A percentile compares a stretch with the other conserved stretches of the same genome.
phyloP scores from a whole-genome alignment of 2,329 filamentous ascomycete genomes.

The Dactylellina haptotyla region DNA sequence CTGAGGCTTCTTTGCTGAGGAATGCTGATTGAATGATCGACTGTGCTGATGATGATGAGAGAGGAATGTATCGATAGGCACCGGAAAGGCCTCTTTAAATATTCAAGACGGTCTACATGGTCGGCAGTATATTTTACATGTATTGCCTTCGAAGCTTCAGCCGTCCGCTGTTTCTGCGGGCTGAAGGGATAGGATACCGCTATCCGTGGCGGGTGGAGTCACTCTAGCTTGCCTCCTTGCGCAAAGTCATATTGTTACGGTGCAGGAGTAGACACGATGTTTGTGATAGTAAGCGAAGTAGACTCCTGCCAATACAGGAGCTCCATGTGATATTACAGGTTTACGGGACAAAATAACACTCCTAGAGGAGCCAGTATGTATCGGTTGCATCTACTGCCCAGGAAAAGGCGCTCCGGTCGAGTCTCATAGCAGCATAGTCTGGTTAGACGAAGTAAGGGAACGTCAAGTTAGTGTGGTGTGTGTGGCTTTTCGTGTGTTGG shows the following conservation, averaged over 20 bases:
- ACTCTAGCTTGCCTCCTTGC: constrained; percentile 38
- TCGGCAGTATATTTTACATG: background rate
- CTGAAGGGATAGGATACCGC: constrained; percentile 6
- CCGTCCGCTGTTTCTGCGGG: background rate
- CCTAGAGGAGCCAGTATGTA: constrained; percentile 8
- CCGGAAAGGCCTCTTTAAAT: constrained; percentile 46
- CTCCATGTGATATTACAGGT: constrained; percentile 14
- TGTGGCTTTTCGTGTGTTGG: constrained; percentile 51
- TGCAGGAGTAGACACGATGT: too few relatives aligned
- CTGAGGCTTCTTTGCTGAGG: constrained; percentile 53
- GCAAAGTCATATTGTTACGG: background rate
- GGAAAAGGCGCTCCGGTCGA: background rate
- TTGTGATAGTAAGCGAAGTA: background rate
- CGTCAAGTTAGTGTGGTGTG: background rate
- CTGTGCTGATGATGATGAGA: constrained; percentile 50
- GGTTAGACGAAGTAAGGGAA: constrained; percentile 22
- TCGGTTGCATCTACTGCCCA: background rate
- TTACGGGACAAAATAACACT: background rate
- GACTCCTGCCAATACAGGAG: constrained; percentile 37
- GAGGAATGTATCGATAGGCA: constrained; percentile 26
- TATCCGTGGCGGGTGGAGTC: background rate
- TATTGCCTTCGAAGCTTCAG: too few relatives aligned
- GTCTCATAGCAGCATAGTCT: background rate
- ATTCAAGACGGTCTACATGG: constrained; percentile 27
- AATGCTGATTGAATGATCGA: constrained; percentile 53